These are phyloP conservation scores for Aspergillus oerlinghausenensis DNA, from an alignment of 2,329 filamentous ascomycete genomes.

Conservation along the genomic window DNA sequence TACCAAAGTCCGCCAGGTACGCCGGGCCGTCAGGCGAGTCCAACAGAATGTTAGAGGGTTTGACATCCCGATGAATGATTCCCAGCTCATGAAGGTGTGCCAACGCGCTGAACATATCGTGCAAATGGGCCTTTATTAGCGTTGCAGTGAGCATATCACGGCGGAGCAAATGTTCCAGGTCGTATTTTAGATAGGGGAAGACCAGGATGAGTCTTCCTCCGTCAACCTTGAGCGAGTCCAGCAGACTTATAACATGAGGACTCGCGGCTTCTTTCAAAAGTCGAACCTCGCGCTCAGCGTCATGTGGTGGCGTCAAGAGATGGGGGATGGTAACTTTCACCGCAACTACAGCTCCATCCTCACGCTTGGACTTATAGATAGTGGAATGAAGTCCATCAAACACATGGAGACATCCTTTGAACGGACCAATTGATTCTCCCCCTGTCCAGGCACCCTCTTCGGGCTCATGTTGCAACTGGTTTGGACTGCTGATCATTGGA, in stretches of 20 bases:
- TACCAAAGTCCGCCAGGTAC: conserved; percentile 86
- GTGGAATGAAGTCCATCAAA: conserved; percentile 72
- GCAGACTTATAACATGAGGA: conserved; percentile 60
- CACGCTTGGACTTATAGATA: conserved; percentile 65
- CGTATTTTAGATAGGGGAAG: conserved; percentile 77
- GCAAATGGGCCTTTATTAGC: conserved; percentile 51
- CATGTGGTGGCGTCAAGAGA: conserved; percentile 71
- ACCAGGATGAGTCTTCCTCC: conserved; percentile 70
- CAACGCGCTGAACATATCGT: conserved; percentile 67
- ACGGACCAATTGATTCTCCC: conserved; percentile 49
- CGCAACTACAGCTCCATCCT: conserved; percentile 52
- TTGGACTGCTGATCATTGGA: conserved; percentile 19
- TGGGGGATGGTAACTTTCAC: conserved; percentile 82
- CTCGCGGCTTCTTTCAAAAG: conserved; percentile 62
- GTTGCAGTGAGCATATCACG: conserved; percentile 35
- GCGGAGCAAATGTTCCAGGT: conserved; percentile 64
- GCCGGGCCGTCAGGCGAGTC: conserved; percentile 64
- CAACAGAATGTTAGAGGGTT: conserved; percentile 83
- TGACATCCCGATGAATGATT: conserved; percentile 90
- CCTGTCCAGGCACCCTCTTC: conserved; percentile 24
- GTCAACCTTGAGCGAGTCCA: conserved; percentile 67
- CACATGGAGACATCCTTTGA: conserved; percentile 53
- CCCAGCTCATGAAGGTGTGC: conserved; percentile 65
- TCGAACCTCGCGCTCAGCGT: conserved; percentile 72
- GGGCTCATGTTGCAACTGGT: conserved; percentile 17